Base-by-base conservation (phyloP, 208 protist species). In the Acanthamoeba culbertsoni region DNA sequence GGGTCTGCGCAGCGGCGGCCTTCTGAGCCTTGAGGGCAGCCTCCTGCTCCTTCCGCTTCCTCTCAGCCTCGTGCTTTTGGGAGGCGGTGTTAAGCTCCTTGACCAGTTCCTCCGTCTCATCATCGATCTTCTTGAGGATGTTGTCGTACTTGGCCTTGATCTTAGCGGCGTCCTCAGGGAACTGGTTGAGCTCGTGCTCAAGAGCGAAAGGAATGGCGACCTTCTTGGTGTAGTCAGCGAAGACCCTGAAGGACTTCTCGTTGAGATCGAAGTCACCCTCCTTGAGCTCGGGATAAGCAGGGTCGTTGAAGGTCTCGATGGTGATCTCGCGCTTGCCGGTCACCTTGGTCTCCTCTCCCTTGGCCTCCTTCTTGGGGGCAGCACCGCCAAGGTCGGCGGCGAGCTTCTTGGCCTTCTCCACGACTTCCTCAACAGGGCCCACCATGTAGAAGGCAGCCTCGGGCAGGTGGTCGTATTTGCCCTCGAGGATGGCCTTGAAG, bases 361-460 rank as follows among this genome's bases (percentile, higher is more conserved):
- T 86, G 75, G 18, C 46, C 0, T 86, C 75, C 28, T 46, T 57
- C 75, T 86, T 86, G 28, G 6, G 10, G 75, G 43, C 73, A 14
- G 73, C 28, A 43, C 35, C 63, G n/a, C 63, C 63, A 35, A 75
- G 63, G 43, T 91, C 86, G n/a, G 53, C 57, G 86, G 86, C 86
- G 53, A 91, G 86, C 86, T 91, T 91, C 89, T 98, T 97, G 89
- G 98, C 98, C 97, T 99, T 99, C 65, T 97, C 96, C 14, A 97
- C 93, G 86, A 98, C 98, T 57, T 98, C 98, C 28, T 97, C 97
- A 92, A 99, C 99, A 82, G 93, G 95, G 93, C 99, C 98, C 33
- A 99, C 97, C 99, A 99, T 99, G 97, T 99, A 99, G 97, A 99
- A 99, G 46, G 99, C 99, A 93, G 95, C 94, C 97, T 99, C 98